Evolutionary conservation across 139 green algal genomes (phyloP), one percentile per base, ranked within the genome.

Genomic region (Coccomyxa sp.): DNA sequence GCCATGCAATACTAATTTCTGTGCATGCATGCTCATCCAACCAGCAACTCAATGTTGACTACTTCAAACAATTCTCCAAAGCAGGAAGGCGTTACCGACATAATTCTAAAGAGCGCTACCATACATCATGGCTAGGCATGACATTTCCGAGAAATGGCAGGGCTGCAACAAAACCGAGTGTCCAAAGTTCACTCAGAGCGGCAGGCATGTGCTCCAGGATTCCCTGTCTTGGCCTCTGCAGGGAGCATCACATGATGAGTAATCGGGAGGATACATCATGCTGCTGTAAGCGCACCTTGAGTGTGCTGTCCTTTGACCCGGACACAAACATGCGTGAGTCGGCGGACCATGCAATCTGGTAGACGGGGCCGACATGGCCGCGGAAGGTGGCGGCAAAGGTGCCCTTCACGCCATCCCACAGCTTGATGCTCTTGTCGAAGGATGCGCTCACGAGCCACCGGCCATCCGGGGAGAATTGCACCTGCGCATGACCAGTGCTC

Each of bases 341-440:
- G 7, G 95, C 90, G 0, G 94, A 97, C 97, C 97, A 99, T 10
- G 92, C 92, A 9, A 98, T 87, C 84, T 94, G 88, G 91, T 99
- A 99, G 30, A 99, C 96, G 0, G 97, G 93, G 0, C 95, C 96
- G 38, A 99, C 97, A 85, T 99, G 97, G 0, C 92, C 94, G 0
- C 94, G 82, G 76, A 99, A 92, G 10, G 91, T 97, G 21, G 94
- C 92, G n/a, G 98, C 77, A 83, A 99, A 99, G 14, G 85, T 92
- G 45, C 97, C 97, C 59, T 92, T 97, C 4, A 92, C 10, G 0
- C 97, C 97, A 82, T 99, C 92, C 97, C 97, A 99, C 67, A 99
- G 88, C 91, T 98, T 98, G 32, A 99, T 89, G 25, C 88, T 90
- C 90, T 99, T 99, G 94, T 99, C 97, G 85, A 99, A 99, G 16